phyloP scores from a whole-genome alignment of 306 rosid genomes.

The Inga laurina region DNA sequence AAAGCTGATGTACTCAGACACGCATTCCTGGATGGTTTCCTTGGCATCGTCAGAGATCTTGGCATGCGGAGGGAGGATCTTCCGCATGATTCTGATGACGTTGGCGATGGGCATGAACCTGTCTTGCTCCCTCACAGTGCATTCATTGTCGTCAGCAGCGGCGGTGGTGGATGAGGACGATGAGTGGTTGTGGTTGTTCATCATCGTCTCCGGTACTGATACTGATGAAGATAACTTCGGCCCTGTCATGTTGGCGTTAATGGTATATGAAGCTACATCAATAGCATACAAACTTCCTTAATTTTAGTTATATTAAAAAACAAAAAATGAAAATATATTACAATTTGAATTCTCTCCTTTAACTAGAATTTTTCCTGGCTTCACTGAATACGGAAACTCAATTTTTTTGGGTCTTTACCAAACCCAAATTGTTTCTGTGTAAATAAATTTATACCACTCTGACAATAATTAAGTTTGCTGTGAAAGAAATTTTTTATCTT shows the following conservation, averaged over 20 bases:
- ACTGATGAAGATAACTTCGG: conserved; percentile 23
- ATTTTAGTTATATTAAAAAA: not conserved
- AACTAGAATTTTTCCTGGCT: too few species aligned
- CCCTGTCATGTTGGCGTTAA: not conserved
- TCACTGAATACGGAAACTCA: too few species aligned
- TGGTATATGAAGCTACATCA: not conserved
- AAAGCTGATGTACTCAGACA: conserved; percentile 86
- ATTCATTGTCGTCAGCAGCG: conserved; percentile 46
- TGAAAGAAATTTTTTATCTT: too few species aligned
- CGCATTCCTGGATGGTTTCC: conserved; percentile 87
- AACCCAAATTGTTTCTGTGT: too few species aligned
- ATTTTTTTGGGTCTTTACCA: too few species aligned
- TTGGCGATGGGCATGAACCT: conserved; percentile 95
- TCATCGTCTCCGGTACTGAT: conserved; percentile 38
- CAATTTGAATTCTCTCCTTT: not conserved
- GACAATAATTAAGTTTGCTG: too few species aligned
- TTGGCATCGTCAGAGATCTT: conserved; percentile 85
- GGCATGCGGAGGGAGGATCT: conserved; percentile 78
- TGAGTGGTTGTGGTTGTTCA: conserved; percentile 1
- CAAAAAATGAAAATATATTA: too few species aligned
- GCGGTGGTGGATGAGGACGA: not conserved
- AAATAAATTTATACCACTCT: too few species aligned
- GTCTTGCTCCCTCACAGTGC: conserved; percentile 85
- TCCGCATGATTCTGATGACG: conserved; percentile 85
- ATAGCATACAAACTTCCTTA: not conserved